Percentiles rank a stretch among this genome's conserved stretches.
Evolutionary conservation across 345 rosid genomes (phyloP).

Genomic region (sweet orange (Citrus sinensis)): DNA sequence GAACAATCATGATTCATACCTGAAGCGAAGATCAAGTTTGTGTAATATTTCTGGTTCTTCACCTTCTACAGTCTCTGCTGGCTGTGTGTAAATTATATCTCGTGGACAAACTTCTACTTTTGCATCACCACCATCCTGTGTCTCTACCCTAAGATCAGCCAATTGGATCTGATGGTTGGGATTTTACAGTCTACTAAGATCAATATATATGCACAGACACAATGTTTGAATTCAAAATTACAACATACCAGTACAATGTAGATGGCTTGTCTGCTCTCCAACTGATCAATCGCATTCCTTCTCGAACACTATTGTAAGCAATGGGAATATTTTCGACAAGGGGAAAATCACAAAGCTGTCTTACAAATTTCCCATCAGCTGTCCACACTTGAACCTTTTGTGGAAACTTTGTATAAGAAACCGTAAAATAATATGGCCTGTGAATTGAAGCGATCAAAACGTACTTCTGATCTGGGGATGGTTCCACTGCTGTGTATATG

Average conservation of each 20-base stretch:
- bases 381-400: slow-evolving; percentile 90
- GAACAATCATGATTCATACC: slow-evolving; percentile 39
- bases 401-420: slow-evolving; percentile 92
- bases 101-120: slow-evolving; percentile 94
- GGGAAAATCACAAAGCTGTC: slow-evolving; percentile 82
- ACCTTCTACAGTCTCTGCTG: slow-evolving; percentile 70
- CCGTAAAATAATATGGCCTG: slow-evolving; percentile 87
- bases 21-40: slow-evolving; percentile 94
- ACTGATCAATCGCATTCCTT: slow-evolving; percentile 82
- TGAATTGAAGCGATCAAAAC: slow-evolving; percentile 61
- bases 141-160: slow-evolving; percentile 72
- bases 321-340: slow-evolving; percentile 94
- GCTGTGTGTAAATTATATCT: slow-evolving; percentile 76
- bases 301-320: slow-evolving; percentile 78
- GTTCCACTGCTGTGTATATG: slow-evolving; percentile 82
- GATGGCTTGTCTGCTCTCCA: slow-evolving; percentile 98
- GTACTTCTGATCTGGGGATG: slow-evolving; percentile 84
- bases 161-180: slow-evolving; percentile 14
- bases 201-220: not conserved
- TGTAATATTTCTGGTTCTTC: slow-evolving; percentile 77
- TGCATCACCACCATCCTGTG: slow-evolving; percentile 97
- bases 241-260: slow-evolving; percentile 68
- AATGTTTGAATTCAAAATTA: not conserved
- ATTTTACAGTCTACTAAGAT: not conserved
- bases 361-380: slow-evolving; percentile 66